A percentile compares a stretch with the other conserved stretches of the same genome.
phyloP scores from a whole-genome alignment of 228 moss, liverwort and hornwort genomes.

The Sphagnum magellanicum region DNA sequence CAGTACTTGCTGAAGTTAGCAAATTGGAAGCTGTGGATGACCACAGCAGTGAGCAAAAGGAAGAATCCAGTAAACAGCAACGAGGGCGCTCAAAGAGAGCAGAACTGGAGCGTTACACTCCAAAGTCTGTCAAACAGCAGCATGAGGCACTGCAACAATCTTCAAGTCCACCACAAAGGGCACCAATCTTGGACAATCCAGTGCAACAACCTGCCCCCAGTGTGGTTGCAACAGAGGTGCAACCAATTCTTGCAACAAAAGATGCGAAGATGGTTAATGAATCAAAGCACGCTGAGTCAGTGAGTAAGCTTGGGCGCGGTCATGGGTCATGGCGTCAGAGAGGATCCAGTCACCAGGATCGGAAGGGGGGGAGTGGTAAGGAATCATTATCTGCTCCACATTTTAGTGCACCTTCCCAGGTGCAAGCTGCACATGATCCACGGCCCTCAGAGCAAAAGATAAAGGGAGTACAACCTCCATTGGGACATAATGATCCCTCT shows the following conservation, averaged over 20 bases:
- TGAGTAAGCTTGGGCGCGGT: slow-evolving; percentile 42
- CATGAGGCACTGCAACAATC: slow-evolving; percentile 55
- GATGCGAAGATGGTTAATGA: slow-evolving; percentile 34
- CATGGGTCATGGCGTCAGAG: slow-evolving; percentile 88
- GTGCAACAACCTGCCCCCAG: background rate
- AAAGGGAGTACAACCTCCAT: slow-evolving; percentile 32
- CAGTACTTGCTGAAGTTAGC: slow-evolving; percentile 21
- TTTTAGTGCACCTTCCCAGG: slow-evolving; percentile 16
- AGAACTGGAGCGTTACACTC: slow-evolving; percentile 91
- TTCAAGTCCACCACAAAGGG: slow-evolving; percentile 11
- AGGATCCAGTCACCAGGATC: slow-evolving; percentile 48
- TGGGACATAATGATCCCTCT: slow-evolving; percentile 37
- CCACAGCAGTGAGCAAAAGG: slow-evolving; percentile 36
- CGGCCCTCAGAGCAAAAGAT: slow-evolving; percentile 35
- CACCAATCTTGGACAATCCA: slow-evolving; percentile 1
- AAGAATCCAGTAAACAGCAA: slow-evolving; percentile 59
- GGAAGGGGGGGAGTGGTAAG: slow-evolving; percentile 36
- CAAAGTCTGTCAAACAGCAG: slow-evolving; percentile 79
- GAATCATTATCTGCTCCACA: slow-evolving; percentile 4
- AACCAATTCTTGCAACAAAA: background rate
- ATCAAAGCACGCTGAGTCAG: slow-evolving; percentile 39
- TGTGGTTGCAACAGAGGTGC: background rate
- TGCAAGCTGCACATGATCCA: slow-evolving; percentile 32
- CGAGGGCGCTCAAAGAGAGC: slow-evolving; percentile 73
- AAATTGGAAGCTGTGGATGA: slow-evolving; percentile 18